phyloP scores from a whole-genome alignment of 345 rosid species.

The Durio zibethinus region DNA sequence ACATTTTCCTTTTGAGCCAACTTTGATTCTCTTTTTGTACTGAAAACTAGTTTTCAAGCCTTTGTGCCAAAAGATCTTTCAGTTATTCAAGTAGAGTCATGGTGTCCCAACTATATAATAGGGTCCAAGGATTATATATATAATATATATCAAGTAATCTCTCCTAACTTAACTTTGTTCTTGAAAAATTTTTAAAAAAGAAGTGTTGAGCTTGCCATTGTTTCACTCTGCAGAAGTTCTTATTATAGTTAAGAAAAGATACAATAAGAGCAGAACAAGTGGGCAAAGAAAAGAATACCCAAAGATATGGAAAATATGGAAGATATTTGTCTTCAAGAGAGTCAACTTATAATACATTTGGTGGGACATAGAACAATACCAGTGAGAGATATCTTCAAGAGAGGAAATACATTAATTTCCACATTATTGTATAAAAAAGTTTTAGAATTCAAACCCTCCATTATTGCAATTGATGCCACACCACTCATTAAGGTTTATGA shows the following conservation, averaged over 20 bases:
- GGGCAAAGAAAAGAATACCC: neutral
- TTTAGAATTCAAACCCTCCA: neutral
- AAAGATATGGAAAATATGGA: neutral
- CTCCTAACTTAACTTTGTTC: too few species aligned
- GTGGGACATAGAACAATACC: too few species aligned
- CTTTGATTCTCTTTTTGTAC: too few species aligned
- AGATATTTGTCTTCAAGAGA: too few species aligned
- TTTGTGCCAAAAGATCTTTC: too few species aligned
- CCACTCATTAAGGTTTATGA: constrained; percentile 10
- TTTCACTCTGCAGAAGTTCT: neutral
- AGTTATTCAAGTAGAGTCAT: too few species aligned
- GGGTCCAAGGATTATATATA: too few species aligned
- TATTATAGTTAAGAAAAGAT: neutral
- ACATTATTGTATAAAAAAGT: neutral
- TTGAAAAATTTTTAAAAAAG: neutral
- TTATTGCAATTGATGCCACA: constrained; percentile 3
- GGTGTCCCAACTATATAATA: too few species aligned
- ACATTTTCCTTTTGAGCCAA: too few species aligned
- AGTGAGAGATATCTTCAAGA: constrained; percentile 10
- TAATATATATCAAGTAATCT: too few species aligned
- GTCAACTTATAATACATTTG: too few species aligned
- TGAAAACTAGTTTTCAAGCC: too few species aligned
- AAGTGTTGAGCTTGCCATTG: neutral
- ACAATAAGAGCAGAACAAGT: neutral
- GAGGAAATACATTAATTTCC: neutral